Base-by-base conservation (phyloP, 306 rosid genomes). In the Rosa multiflora region DNA sequence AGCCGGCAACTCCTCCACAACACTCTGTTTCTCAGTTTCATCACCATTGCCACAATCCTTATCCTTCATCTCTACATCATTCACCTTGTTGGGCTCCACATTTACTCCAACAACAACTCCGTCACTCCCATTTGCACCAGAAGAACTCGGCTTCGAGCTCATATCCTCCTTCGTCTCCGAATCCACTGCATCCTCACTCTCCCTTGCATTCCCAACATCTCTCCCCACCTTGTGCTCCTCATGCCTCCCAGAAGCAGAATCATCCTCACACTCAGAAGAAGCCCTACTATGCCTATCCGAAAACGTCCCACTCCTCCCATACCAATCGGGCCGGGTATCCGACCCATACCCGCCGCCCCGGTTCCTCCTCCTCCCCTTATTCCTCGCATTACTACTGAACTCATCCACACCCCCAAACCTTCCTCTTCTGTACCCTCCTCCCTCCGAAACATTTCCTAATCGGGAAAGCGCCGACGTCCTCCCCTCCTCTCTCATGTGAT, bases 381-480 rank as follows among this genome's bases (percentile, higher is more conserved):
- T 75, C 42, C 81, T 79, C 32, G 76, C 48, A 20, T 56, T 35
- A 39, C 56, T 82, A 73, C 42, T 62, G 21, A 84, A 91, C 49
- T 94, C 96, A 13, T 90, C 97, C 80, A 73, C 70, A 70, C 63
- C 63, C 8, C 68, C 85, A 55, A 84, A 74, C 70, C 86, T 91
- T 78, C 93, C 88, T 86, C 96, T 81, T 83, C 91, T 83, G 0
- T 89, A 76, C 17, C 74, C 76, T 5, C 74, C 76, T 3, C 70
- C 79, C 51, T 85, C 89, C 10, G 80, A 70, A 44, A 75, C 83
- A 71, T 66, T 85, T 71, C 97, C 96, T 15, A 93, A 78, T 56
- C 97, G 90, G 2, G 95, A 81, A 17, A 90, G 87, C 21, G 84
- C 97, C 0, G 97, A 88, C 0, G 91, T 43, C 32, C 97, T 89